Evolutionary conservation across 352 stramenopile genomes (phyloP).

Genomic region (Aphanomyces euteiches): DNA sequence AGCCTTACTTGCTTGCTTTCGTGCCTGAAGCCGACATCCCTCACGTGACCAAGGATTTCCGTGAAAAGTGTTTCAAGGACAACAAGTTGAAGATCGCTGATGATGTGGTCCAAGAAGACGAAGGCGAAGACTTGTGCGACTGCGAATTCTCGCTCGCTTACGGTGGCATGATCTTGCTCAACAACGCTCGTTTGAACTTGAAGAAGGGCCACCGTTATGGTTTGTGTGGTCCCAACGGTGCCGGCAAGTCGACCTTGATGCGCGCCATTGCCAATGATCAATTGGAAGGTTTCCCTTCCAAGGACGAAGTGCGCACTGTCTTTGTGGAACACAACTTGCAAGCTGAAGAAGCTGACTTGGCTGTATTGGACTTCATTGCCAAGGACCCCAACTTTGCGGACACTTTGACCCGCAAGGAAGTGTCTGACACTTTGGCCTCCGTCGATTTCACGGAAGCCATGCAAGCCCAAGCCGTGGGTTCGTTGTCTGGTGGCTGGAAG

Average conservation of each 20-base stretch:
- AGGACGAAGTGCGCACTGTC: conserved; percentile 92
- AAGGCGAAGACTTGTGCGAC: conserved; percentile 97
- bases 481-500: conserved; percentile 94
- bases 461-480: conserved; percentile 88
- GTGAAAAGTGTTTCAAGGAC: conserved; percentile 85
- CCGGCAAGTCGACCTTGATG: conserved; percentile 96
- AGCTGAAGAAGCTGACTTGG: conserved; percentile 82
- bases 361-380: conserved; percentile 82
- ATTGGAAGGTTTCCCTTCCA: conserved; percentile 95
- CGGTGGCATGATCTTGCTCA: conserved; percentile 90
- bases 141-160: conserved; percentile 98
- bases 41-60: conserved; percentile 63
- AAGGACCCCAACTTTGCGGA: conserved; percentile 88
- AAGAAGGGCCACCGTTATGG: conserved; percentile 92
- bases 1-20: conserved; percentile 85
- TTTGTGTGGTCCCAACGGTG: conserved; percentile 91
- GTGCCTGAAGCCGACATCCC: conserved; percentile 60
- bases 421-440: conserved; percentile 86
- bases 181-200: conserved; percentile 87
- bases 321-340: conserved; percentile 97
- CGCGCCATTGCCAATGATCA: conserved; percentile 94
- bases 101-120: conserved; percentile 95
- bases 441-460: conserved; percentile 94
- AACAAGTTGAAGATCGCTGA: conserved; percentile 91
- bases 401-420: conserved; percentile 80